Base-by-base conservation (phyloP, 2,329 filamentous ascomycete species). In the Penicillium sp. region DNA sequence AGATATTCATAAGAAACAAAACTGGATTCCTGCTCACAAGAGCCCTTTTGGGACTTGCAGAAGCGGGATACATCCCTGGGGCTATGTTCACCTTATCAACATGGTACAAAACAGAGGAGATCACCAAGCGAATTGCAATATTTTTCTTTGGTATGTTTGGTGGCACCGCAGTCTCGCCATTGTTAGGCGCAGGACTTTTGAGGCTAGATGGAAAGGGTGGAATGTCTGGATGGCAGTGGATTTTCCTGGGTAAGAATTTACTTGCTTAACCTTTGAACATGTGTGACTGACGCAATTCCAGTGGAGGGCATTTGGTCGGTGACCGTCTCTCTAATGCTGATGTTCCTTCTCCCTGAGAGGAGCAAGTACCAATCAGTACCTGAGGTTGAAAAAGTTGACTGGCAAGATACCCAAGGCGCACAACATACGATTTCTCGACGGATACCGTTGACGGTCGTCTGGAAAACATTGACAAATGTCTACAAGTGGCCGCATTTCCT, bases 91-190 rank as follows among this genome's bases (percentile, higher is more conserved):
- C 80, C 0, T 67, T 83, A 3, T 82, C 80, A 0, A 80, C 76
- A 1, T 83, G 80, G 80, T 84, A 83, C 54, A 77, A 73, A 0
- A 75, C 74, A 39, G 63, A 70, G 1, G 79, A 83, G 56, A 68
- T 81, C 1, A 77, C 78, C 0, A 77, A 76, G 52, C 71, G 81
- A 16, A 75, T 82, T 7, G 79, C 80, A 1, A 62, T 83, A 0
- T 79, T 83, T 56, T 84, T 83, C 64, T 80, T 83, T 44, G 80
- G 81, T 10, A 82, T 83, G 75, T 81, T 83, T 56, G 76, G 79
- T 0, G 80, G 80, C 0, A 79, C 80, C 22, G 80, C 80, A 0
- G 70, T 82, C 1, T 80, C 77, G 26, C 79, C 80, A 0, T 69
- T 83, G 1, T 67, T 84, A 3, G 80, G 79, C 0, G 78, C 79